phyloP scores from a whole-genome alignment of 495 filamentous ascomycete genomes.

The Neurospora intermedia region DNA sequence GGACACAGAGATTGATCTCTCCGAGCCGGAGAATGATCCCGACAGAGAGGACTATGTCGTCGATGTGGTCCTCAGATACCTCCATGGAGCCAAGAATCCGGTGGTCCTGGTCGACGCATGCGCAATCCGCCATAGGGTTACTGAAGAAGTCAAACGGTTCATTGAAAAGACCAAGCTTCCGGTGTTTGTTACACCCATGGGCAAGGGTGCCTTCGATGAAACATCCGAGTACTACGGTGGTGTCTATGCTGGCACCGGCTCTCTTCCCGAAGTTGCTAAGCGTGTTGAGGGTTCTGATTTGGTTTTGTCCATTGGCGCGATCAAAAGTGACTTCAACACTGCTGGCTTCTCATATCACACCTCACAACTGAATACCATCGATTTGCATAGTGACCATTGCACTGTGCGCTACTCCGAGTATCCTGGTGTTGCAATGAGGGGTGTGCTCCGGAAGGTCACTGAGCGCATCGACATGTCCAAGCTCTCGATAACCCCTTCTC shows the following conservation, averaged over 20 bases:
- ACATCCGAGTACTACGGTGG: conserved; percentile 65
- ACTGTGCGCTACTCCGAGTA: conserved; percentile 74
- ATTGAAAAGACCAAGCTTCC: conserved; percentile 67
- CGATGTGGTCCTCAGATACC: conserved; percentile 63
- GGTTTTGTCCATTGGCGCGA: conserved; percentile 70
- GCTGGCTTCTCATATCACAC: conserved; percentile 79
- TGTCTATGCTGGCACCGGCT: conserved; percentile 79
- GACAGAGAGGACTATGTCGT: conserved; percentile 80
- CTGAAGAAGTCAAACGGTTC: conserved; percentile 69
- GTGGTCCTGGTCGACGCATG: conserved; percentile 88
- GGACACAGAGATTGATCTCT: conserved; percentile 54
- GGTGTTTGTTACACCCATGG: conserved; percentile 84
- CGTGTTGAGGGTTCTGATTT: conserved; percentile 73
- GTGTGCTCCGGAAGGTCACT: conserved; percentile 68
- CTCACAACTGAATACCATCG: conserved; percentile 72
- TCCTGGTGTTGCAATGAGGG: conserved; percentile 73
- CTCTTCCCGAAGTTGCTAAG: conserved; percentile 55
- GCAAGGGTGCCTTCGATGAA: conserved; percentile 81
- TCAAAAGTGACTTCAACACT: conserved; percentile 85
- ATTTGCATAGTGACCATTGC: conserved; percentile 73
- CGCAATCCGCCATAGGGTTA: conserved; percentile 66
- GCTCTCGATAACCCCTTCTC: conserved; percentile 35
- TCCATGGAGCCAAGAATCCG: conserved; percentile 65
- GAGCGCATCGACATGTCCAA: conserved; percentile 47
- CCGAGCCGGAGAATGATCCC: conserved; percentile 49